Evolutionary conservation across 768 basidiomycete genomes (phyloP).

Genomic region (Tricholoma terreum): DNA sequence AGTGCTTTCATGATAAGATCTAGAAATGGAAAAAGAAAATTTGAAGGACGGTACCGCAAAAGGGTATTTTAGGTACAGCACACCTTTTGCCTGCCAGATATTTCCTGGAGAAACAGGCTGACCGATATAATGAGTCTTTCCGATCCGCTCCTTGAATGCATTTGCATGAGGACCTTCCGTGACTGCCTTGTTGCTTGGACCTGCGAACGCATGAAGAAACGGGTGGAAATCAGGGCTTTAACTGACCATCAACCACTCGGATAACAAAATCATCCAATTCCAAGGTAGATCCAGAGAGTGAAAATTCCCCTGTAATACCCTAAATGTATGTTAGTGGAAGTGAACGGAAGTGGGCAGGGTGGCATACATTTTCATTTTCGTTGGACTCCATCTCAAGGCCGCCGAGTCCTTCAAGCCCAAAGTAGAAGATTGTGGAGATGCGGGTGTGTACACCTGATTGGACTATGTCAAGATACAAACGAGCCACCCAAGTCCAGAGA

Average conservation of each 20-base stretch:
- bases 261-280: conserved; percentile 83
- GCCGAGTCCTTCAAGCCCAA: conserved; percentile 86
- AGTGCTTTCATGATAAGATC: conserved; percentile 65
- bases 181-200: conserved; percentile 52
- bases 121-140: conserved; percentile 71
- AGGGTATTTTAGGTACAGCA: conserved; percentile 1
- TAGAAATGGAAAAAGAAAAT: conserved; percentile 24
- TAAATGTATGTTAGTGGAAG: conserved; percentile 27
- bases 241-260: conserved; percentile 70
- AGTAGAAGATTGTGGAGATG: conserved; percentile 81
- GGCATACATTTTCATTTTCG: conserved; percentile 66
- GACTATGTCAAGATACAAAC: background rate
- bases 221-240: background rate
- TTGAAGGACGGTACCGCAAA: background rate
- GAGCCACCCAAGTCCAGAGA: conserved; percentile 3
- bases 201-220: conserved; percentile 33
- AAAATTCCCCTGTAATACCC: conserved; percentile 73
- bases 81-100: conserved; percentile 87
- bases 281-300: conserved; percentile 68
- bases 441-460: conserved; percentile 47
- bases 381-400: conserved; percentile 76
- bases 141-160: conserved; percentile 57
- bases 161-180: conserved; percentile 54
- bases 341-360: background rate
- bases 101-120: conserved; percentile 55